A percentile compares a stretch with the other conserved stretches of the same genome.
These are phyloP conservation scores for Nicotiana tomentosiformis DNA, from an alignment of 257 asterid genomes.

Conservation along the genomic window DNA sequence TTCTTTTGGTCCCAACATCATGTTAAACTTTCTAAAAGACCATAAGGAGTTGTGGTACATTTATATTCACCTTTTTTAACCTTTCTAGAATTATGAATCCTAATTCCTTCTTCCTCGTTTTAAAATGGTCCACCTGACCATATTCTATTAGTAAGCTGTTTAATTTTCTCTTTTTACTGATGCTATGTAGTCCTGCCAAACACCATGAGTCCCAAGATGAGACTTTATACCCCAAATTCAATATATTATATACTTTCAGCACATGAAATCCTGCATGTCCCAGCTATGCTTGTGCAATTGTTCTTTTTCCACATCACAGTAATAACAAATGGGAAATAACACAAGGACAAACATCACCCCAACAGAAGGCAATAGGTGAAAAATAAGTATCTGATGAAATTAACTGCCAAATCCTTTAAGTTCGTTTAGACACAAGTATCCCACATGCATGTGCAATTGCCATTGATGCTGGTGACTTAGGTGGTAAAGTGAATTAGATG, in stretches of 20 bases:
- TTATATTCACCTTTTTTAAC: not conserved
- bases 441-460: not conserved
- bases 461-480: not conserved
- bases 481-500: constrained; percentile 2
- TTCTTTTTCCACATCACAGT: not conserved
- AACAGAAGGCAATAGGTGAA: not conserved
- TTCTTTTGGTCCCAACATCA: not conserved
- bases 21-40: not conserved
- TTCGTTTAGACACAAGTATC: not conserved
- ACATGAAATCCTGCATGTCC: not conserved
- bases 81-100: not conserved
- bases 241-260: not conserved
- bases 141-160: not conserved
- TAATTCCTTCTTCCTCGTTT: not conserved
- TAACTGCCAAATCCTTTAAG: not conserved
- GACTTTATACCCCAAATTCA: not conserved
- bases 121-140: not conserved
- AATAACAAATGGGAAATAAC: not conserved
- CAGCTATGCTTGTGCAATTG: not conserved
- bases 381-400: not conserved
- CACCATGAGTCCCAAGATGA: not conserved
- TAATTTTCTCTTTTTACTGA: not conserved
- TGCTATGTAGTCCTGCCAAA: not conserved
- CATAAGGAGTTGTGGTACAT: not conserved
- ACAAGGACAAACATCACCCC: not conserved